These are phyloP conservation scores for Trichoderma sp. DNA, from an alignment of 2,329 filamentous ascomycete species.

Conservation along the genomic window DNA sequence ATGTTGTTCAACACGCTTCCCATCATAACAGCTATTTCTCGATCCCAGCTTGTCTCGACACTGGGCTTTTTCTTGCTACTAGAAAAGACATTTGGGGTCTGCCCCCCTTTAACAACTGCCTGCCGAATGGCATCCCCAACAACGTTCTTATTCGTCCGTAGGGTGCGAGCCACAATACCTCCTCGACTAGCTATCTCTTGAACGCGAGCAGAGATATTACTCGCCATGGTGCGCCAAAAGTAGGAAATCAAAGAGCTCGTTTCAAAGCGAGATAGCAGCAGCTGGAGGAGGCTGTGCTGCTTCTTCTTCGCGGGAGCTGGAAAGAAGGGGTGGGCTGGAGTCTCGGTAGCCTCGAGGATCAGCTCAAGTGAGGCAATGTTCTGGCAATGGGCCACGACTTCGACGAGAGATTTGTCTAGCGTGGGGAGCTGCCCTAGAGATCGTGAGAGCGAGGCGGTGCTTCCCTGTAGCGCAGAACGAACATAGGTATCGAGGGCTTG, in stretches of 20 bases:
- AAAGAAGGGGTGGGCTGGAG: conserved; percentile 67
- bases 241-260: conserved; percentile 83
- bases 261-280: conserved; percentile 74
- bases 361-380: conserved; percentile 86
- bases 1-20: conserved; percentile 68
- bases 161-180: conserved; percentile 76
- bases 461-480: conserved; percentile 74
- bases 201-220: conserved; percentile 70
- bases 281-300: conserved; percentile 60
- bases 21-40: conserved; percentile 94
- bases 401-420: conserved; percentile 75
- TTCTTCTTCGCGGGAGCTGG: conserved; percentile 34
- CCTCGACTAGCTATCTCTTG: conserved; percentile 81
- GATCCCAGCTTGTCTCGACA: conserved; percentile 66
- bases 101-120: conserved; percentile 76
- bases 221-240: conserved; percentile 89
- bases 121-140: conserved; percentile 77
- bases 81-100: conserved; percentile 57
- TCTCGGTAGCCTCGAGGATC: conserved; percentile 66
- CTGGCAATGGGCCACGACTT: conserved; percentile 81
- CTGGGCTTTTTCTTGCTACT: conserved; percentile 44
- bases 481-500: conserved; percentile 78
- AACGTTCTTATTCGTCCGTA: conserved; percentile 70
- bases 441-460: conserved; percentile 69
- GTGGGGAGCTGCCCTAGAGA: conserved; percentile 76